Conservation (phyloP, 495 filamentous ascomycete species). For the Pseudotulostoma volvatum region DNA sequence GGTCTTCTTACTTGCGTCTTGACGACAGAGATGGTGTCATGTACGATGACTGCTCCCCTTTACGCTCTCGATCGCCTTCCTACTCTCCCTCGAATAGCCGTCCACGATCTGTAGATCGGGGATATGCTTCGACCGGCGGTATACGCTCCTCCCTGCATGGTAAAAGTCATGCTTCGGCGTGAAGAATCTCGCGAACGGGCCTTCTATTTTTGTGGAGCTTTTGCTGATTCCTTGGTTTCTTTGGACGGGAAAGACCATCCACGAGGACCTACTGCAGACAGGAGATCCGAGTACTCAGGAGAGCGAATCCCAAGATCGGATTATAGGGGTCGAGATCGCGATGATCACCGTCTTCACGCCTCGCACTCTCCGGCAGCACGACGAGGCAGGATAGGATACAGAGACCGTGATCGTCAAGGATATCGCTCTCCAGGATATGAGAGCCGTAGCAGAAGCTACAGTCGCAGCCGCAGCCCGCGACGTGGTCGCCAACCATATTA, state of each 20-base stretch:
- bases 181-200: slow-evolving; percentile 3
- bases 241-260: slow-evolving; percentile 20
- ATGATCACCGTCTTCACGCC: slow-evolving; percentile 24
- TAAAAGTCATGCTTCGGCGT: slow-evolving; percentile 9
- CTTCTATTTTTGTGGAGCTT: slow-evolving; percentile 2
- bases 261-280: slow-evolving; percentile 23
- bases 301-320: slow-evolving; percentile 16
- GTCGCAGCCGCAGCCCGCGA: slow-evolving; percentile 26
- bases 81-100: slow-evolving; percentile 1
- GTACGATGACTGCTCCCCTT: slow-evolving; percentile 33
- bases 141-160: slow-evolving; percentile 29
- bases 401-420: slow-evolving; percentile 39
- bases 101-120: slow-evolving; percentile 20
- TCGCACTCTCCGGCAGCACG: slow-evolving; percentile 24
- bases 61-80: slow-evolving; percentile 1
- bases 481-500: slow-evolving; percentile 26
- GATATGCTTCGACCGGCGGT: slow-evolving; percentile 25
- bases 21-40: slow-evolving; percentile 29
- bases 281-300: slow-evolving; percentile 20
- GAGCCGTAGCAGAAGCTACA: slow-evolving; percentile 23
- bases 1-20: slow-evolving; percentile 15
- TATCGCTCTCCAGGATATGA: slow-evolving; percentile 35
- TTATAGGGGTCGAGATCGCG: slow-evolving; percentile 24
- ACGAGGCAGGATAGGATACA: slow-evolving; percentile 26
- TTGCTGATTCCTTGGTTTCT: slow-evolving; percentile 17